These are phyloP conservation scores for Cucurbita ficifolia DNA, from an alignment of 306 rosid species.

Conservation along the genomic window DNA sequence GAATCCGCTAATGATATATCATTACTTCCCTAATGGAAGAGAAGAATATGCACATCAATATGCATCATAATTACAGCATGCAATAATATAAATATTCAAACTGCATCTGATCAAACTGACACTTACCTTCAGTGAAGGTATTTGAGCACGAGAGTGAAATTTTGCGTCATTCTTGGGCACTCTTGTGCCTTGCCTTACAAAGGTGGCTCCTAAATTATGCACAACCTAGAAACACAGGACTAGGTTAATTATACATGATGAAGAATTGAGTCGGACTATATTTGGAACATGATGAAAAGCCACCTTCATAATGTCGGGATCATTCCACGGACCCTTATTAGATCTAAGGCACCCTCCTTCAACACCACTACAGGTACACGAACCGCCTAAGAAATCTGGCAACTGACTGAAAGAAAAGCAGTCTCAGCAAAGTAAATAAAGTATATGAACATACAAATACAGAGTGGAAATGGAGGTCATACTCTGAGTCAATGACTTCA, in stretches of 20 bases:
- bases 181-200: conserved; percentile 50
- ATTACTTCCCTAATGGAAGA: conserved; percentile 35
- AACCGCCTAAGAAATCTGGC: conserved; percentile 92
- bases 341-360: conserved; percentile 89
- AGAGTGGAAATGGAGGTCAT: conserved; percentile 5
- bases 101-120: background rate
- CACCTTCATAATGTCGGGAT: conserved; percentile 84
- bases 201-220: conserved; percentile 42
- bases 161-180: conserved; percentile 30
- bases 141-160: conserved; percentile 26
- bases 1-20: conserved; percentile 62
- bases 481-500: conserved; percentile 77
- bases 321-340: conserved; percentile 89
- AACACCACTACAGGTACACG: conserved; percentile 50
- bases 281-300: background rate
- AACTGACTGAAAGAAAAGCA: conserved; percentile 54
- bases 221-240: conserved; percentile 51
- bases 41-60: background rate
- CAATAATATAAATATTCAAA: background rate
- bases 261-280: background rate
- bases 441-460: background rate
- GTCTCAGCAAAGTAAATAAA: conserved; percentile 8
- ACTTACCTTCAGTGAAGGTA: conserved; percentile 48
- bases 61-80: background rate
- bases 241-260: background rate